Percentiles rank a stretch among this genome's conserved stretches.
These are phyloP conservation scores for Trichoderma parareesei DNA, from an alignment of 495 filamentous ascomycete genomes.

Conservation along the genomic window DNA sequence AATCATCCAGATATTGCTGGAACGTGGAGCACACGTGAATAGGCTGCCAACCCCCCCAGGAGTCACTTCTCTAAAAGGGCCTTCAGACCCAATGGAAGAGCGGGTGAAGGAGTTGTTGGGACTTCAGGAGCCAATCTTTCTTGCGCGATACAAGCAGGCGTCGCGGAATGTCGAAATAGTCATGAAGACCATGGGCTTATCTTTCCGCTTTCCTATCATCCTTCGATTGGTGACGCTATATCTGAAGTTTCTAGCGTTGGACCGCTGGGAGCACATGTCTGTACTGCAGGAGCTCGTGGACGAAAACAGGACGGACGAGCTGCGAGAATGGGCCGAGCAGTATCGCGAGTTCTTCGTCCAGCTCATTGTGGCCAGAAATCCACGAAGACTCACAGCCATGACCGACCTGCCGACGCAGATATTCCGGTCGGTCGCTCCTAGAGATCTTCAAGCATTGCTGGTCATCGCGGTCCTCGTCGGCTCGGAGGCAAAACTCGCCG, in stretches of 20 bases:
- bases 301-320: slow-evolving; percentile 21
- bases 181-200: slow-evolving; percentile 19
- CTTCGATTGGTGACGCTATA: slow-evolving; percentile 13
- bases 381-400: slow-evolving; percentile 19
- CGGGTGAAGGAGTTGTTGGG: slow-evolving; percentile 21
- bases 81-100: slow-evolving; percentile 21
- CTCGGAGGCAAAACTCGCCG: slow-evolving; percentile 19
- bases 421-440: slow-evolving; percentile 19
- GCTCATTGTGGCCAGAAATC: slow-evolving; percentile 20
- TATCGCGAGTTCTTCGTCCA: slow-evolving; percentile 18
- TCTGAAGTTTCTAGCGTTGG: slow-evolving; percentile 20
- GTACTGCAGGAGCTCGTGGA: slow-evolving; percentile 27
- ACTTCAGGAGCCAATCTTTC: slow-evolving; percentile 20
- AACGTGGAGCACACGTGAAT: slow-evolving; percentile 14
- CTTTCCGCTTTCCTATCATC: slow-evolving; percentile 9
- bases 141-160: slow-evolving; percentile 18
- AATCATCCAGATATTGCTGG: slow-evolving; percentile 15
- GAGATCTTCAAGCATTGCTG: slow-evolving; percentile 23
- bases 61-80: slow-evolving; percentile 19
- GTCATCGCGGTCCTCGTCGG: slow-evolving; percentile 20
- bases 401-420: slow-evolving; percentile 19
- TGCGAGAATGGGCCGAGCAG: slow-evolving; percentile 23
- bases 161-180: slow-evolving; percentile 20
- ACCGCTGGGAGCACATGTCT: slow-evolving; percentile 23
- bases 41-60: slow-evolving; percentile 17